Conservation (phyloP, 2,329 filamentous ascomycete species). For the Celoporthe dispersa region DNA sequence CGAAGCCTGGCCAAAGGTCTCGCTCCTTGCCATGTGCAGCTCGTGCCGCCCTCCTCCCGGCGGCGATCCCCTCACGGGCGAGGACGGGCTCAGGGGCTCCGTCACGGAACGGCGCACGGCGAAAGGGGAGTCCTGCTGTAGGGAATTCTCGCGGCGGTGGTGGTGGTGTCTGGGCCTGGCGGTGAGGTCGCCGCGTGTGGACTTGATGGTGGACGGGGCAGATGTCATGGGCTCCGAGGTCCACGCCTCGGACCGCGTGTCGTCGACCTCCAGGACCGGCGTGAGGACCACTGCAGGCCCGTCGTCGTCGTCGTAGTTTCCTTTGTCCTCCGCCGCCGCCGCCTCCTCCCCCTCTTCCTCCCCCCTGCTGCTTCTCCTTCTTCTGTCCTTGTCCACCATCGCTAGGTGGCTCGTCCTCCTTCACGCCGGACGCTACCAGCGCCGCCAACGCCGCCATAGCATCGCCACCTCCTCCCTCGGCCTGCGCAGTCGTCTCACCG, state of each 20-base stretch:
- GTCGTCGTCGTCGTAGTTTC: not conserved
- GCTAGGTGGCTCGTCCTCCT: not conserved
- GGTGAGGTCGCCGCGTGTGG: slow-evolving; percentile 19
- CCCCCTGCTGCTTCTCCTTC: not conserved
- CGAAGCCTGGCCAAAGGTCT: slow-evolving; percentile 13
- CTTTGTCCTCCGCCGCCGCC: not conserved
- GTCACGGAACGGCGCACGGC: slow-evolving; percentile 3
- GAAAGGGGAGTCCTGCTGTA: slow-evolving; percentile 7
- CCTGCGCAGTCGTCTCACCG: not conserved
- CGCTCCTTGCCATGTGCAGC: slow-evolving; percentile 2
- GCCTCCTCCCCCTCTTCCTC: not conserved
- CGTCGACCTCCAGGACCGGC: slow-evolving; percentile 21
- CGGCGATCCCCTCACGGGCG: not conserved
- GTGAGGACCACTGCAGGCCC: slow-evolving; percentile 4
- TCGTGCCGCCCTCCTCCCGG: not conserved
- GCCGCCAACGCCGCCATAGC: not conserved
- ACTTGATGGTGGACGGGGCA: slow-evolving; percentile 16
- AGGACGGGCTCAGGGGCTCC: not conserved
- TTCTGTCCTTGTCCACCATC: not conserved
- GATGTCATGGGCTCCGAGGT: slow-evolving; percentile 18
- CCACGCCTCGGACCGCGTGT: slow-evolving; percentile 22
- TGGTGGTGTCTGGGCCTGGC: slow-evolving; percentile 15
- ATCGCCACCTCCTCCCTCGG: not conserved
- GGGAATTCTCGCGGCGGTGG: not conserved
- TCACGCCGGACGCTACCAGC: not conserved